phyloP scores from a whole-genome alignment of 2,329 filamentous ascomycete species.

The Cladophialophora psammophila region DNA sequence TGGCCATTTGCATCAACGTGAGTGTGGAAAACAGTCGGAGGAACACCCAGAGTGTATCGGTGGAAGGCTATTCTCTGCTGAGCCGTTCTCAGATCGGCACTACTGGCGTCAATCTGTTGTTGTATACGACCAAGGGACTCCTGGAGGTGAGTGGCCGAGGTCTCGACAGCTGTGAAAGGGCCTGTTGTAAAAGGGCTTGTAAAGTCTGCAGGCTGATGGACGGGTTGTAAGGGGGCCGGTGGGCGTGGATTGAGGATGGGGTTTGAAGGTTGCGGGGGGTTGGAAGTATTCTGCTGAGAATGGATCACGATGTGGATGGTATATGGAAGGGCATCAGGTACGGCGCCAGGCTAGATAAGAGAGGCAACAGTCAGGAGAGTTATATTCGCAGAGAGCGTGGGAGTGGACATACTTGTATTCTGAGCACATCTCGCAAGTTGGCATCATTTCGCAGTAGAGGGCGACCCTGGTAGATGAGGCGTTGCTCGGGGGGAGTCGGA shows the following conservation, averaged over 20 bases:
- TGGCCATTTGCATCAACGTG: constrained; percentile 18
- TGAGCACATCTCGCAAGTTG: constrained; percentile 59
- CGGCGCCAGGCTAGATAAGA: constrained; percentile 16
- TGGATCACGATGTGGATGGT: constrained; percentile 40
- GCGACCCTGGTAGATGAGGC: constrained; percentile 66
- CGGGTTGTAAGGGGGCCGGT: neutral
- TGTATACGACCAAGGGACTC: constrained; percentile 32
- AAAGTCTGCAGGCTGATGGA: constrained; percentile 7
- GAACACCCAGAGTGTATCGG: constrained; percentile 22
- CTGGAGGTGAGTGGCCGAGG: constrained; percentile 25
- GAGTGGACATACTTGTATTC: constrained; percentile 54
- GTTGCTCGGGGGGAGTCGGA: constrained; percentile 57
- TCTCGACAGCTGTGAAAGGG: constrained; percentile 22
- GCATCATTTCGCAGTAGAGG: constrained; percentile 59
- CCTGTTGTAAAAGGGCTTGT: constrained; percentile 15
- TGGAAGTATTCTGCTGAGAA: constrained; percentile 9
- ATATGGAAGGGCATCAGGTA: constrained; percentile 32
- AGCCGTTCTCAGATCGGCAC: constrained; percentile 32
- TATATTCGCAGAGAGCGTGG: neutral
- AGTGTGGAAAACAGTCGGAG: constrained; percentile 2
- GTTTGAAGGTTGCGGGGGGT: constrained; percentile 6
- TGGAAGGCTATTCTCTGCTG: constrained; percentile 35
- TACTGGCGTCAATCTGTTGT: constrained; percentile 33
- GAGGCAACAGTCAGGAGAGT: neutral
- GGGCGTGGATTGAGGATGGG: constrained; percentile 8